Base-by-base conservation (phyloP, 2,329 filamentous ascomycete species). In the Davidsoniella virescens region DNA sequence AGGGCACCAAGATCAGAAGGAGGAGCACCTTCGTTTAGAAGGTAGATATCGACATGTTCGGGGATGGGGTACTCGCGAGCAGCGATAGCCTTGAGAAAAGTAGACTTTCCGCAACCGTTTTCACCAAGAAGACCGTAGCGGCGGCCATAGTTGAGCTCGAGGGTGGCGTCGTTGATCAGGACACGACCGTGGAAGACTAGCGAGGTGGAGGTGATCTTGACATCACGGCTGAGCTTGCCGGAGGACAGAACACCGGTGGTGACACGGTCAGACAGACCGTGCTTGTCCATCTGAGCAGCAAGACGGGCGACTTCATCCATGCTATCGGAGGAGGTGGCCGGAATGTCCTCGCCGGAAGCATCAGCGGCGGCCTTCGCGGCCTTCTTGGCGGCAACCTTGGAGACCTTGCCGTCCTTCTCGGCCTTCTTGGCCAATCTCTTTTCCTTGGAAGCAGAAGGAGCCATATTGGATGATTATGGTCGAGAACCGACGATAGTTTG, bases 21-120 rank as follows among this genome's bases (percentile, higher is more conserved):
- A 55, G 88, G 87, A 44, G 92, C 92, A 70, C 92, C 92, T 69
- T 96, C 86, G 70, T 98, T 98, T 58, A 98, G 75, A 43, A 98
- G 80, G 71, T 98, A 98, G 67, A 98, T 93, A 68, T 98, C 93
- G 66, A 98, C 76, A 67, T 95, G 88, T 25, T 94, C 84, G 54
- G 92, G 93, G 63, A 98, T 85, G 56, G 92, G 93, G 65, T 80
- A 98, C 68, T 98, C 93, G 70, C 92, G 84, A 62, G 80, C 82
- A 60, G 84, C 82, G 64, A 98, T 94, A 58, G 92, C 79, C 73
- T 95, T 96, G 64, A 98, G 78, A 33, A 98, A 70, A n/a, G 92
- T 98, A 57, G 85, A 93, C 76, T 98, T 98, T 66, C 92, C 92
- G 68, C 92, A 98, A 57, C 92, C 92, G 82, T 98, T 98, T 77